Base-by-base conservation (phyloP, 352 stramenopile species). In the Phytopythium delawarense region DNA sequence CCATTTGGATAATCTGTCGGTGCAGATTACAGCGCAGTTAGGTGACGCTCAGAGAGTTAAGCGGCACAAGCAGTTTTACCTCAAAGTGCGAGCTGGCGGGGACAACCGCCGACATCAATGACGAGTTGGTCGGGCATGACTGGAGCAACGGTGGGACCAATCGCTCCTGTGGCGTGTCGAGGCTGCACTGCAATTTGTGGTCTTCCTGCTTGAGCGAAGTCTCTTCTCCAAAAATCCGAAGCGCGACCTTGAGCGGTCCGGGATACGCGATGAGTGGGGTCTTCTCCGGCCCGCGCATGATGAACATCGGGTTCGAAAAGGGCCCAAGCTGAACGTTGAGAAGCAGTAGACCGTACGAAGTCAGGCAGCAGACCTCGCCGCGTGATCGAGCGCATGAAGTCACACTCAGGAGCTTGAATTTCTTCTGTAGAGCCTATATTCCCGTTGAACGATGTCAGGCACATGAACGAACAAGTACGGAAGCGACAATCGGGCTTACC, bases 1-100 rank as follows among this genome's bases (percentile, higher is more conserved):
- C 80, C 62, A 92, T 75, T 56, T 88, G 78, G 2, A 92, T 63
- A 32, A 92, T 76, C 82, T 90, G 25, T 11, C 12, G 39, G 1
- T 45, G 51, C 18, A 13, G 28, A 34, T 28, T 30, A 32, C 25
- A 35, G 37, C 1, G 18, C 28, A 25, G 2, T 7, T 54, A 39
- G 48, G 1, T 40, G 9, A 13, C 37, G 20, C 20, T 15, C 15
- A 32, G 6, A 35, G 30, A 16, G 18, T 7, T 7, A 42, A 16
- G 20, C 35, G 16, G 12, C 9, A 40, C 35, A 49, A 50, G 12
- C 11, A 12, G 18, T 55, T 37, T 40, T 45, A 90, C 81, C 77
- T 92, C 82, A 4, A 88, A 60, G 59, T 92, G 80, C 0, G 70
- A 71, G 30, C 62, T 78, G 2, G 75, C 71, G 23, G 81, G 80